These are phyloP conservation scores for Daldinia loculata DNA, from an alignment of 495 filamentous ascomycete genomes.

Conservation along the genomic window DNA sequence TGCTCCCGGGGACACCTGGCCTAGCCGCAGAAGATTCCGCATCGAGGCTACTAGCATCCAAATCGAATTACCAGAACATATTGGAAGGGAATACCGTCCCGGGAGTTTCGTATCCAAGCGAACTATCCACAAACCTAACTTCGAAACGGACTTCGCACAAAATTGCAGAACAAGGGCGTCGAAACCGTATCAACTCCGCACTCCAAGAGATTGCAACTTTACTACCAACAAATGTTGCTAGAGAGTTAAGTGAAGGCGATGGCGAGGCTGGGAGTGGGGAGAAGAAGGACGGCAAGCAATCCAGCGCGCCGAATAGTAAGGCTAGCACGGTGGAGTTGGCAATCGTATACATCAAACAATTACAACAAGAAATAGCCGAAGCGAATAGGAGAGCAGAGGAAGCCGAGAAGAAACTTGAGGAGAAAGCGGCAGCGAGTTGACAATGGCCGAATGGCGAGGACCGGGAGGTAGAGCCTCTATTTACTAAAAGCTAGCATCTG, in stretches of 20 bases:
- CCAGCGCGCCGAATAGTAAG: constrained; percentile 77
- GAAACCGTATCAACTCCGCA: constrained; percentile 94
- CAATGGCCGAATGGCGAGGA: constrained; percentile 13
- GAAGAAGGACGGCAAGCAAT: constrained; percentile 52
- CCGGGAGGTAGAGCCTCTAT: not conserved
- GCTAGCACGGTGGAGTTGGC: constrained; percentile 95
- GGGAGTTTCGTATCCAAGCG: constrained; percentile 89
- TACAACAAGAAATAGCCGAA: constrained; percentile 77
- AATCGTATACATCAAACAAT: constrained; percentile 90
- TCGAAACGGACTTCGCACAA: constrained; percentile 98
- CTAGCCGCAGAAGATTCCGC: constrained; percentile 69
- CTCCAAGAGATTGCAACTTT: constrained; percentile 89
- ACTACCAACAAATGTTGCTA: constrained; percentile 65
- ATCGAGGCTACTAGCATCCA: constrained; percentile 85
- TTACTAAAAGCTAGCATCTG: constrained; percentile 11
- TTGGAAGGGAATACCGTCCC: constrained; percentile 90
- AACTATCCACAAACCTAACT: constrained; percentile 89
- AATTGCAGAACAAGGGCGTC: constrained; percentile 92
- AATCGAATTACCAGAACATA: constrained; percentile 98
- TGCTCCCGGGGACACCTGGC: constrained; percentile 72
- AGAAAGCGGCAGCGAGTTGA: constrained; percentile 30
- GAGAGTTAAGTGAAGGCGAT: constrained; percentile 45
- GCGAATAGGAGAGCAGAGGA: constrained; percentile 70
- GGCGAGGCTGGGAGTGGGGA: constrained; percentile 56
- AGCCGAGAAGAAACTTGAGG: constrained; percentile 66